Evolutionary conservation across 768 basidiomycete genomes (phyloP).

Genomic region (Leucocoprinus sp.): DNA sequence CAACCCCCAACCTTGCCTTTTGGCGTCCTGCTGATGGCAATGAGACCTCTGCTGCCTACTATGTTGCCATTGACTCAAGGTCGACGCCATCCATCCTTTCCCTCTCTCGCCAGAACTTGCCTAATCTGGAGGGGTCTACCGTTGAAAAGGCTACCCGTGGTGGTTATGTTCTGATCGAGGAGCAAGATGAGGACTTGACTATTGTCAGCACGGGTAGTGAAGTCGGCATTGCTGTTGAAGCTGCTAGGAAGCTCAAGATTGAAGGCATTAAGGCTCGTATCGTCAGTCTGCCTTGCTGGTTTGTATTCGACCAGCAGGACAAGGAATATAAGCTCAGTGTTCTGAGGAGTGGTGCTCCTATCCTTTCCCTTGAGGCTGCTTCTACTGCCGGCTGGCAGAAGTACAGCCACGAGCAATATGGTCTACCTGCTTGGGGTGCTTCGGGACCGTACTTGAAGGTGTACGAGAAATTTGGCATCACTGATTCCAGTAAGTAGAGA

Average conservation of each 20-base stretch:
- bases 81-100: slow-evolving; percentile 79
- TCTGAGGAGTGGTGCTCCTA: slow-evolving; percentile 81
- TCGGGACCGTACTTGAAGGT: slow-evolving; percentile 88
- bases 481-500: slow-evolving; percentile 51
- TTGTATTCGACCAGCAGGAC: slow-evolving; percentile 78
- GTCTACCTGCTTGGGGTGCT: slow-evolving; percentile 71
- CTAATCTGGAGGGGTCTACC: slow-evolving; percentile 82
- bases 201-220: slow-evolving; percentile 88
- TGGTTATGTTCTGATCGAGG: slow-evolving; percentile 86
- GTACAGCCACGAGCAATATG: slow-evolving; percentile 87
- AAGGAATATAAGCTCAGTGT: slow-evolving; percentile 76
- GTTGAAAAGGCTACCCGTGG: slow-evolving; percentile 79
- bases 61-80: slow-evolving; percentile 64
- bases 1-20: slow-evolving; percentile 87
- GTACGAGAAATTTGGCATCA: slow-evolving; percentile 86
- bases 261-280: slow-evolving; percentile 77
- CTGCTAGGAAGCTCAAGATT: slow-evolving; percentile 67
- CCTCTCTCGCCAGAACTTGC: slow-evolving; percentile 85
- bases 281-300: slow-evolving; percentile 86
- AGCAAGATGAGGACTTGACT: slow-evolving; percentile 73
- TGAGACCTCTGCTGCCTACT: slow-evolving; percentile 92
- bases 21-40: slow-evolving; percentile 94
- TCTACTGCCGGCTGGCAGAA: slow-evolving; percentile 81
- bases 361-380: slow-evolving; percentile 83
- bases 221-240: slow-evolving; percentile 81